These are phyloP conservation scores for Aegilops speltoides DNA, from an alignment of 176 grass and related monocot genomes.

Conservation along the genomic window DNA sequence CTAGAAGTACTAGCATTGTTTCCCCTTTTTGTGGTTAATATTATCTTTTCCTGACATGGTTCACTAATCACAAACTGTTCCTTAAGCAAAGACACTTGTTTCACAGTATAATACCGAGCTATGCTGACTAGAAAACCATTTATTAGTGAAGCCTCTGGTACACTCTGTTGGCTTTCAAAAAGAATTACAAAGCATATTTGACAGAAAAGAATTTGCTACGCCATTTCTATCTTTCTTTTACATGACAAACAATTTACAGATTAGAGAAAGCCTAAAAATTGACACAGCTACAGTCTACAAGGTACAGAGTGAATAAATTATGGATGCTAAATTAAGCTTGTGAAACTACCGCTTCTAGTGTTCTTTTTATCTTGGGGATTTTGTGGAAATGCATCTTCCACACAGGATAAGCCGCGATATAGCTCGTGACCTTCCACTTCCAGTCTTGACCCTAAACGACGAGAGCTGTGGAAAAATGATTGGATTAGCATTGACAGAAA, in stretches of 20 bases:
- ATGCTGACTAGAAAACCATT: not conserved
- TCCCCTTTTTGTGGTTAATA: no score
- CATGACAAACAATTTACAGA: constrained; percentile 53
- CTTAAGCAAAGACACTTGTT: not conserved
- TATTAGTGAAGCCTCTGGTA: constrained; percentile 9
- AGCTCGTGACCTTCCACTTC: constrained; percentile 34
- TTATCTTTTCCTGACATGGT: not conserved
- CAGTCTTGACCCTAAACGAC: constrained; percentile 30
- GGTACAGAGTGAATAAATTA: constrained; percentile 28
- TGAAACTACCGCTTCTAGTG: constrained; percentile 6
- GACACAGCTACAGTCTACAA: constrained; percentile 36
- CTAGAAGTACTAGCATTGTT: not conserved
- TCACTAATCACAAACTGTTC: not conserved
- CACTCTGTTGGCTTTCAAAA: not conserved
- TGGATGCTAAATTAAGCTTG: constrained; percentile 31
- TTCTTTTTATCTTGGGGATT: constrained; percentile 45
- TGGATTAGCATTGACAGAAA: constrained; percentile 13
- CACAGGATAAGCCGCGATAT: constrained; percentile 55
- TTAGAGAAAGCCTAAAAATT: constrained; percentile 39
- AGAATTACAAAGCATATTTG: constrained; percentile 37
- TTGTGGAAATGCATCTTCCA: constrained; percentile 61
- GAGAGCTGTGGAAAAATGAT: constrained; percentile 44
- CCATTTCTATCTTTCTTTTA: constrained; percentile 32
- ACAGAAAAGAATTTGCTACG: constrained; percentile 45
- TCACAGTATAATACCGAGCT: not conserved